A percentile compares a stretch with the other conserved stretches of the same genome.
Evolutionary conservation across 805 yeast genomes (phyloP).

Genomic region (Candida namnaoensis): DNA sequence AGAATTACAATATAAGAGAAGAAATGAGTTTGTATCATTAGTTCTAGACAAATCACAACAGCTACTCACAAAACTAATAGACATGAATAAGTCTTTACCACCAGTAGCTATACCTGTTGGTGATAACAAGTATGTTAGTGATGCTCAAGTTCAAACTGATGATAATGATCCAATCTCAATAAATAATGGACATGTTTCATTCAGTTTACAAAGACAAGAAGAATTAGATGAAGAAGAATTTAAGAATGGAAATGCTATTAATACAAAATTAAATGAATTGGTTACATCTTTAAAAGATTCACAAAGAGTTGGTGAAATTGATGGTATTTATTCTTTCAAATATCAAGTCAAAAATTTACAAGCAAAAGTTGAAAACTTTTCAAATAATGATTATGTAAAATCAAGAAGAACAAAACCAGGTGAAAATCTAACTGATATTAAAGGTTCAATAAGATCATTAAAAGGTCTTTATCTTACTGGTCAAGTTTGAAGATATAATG

Average conservation of each 20-base stretch:
- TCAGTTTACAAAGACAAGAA: not conserved
- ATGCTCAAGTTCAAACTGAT: conserved; percentile 21
- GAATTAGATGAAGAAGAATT: not conserved
- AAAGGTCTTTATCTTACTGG: conserved; percentile 34
- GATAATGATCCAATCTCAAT: conserved; percentile 6
- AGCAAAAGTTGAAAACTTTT: conserved; percentile 14
- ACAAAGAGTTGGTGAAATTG: conserved; percentile 2
- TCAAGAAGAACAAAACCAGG: conserved; percentile 13
- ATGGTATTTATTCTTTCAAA: conserved; percentile 16
- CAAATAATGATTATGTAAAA: conserved; percentile 13
- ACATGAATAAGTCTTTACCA: conserved; percentile 23
- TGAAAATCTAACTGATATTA: conserved; percentile 14
- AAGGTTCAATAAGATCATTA: conserved; percentile 23
- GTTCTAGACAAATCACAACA: conserved; percentile 21
- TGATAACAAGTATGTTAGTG: conserved; percentile 24
- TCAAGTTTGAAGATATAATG: conserved; percentile 10
- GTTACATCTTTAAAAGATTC: not conserved
- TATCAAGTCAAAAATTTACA: conserved; percentile 21
- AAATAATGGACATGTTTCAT: not conserved
- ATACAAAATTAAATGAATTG: not conserved
- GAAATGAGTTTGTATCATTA: conserved; percentile 23
- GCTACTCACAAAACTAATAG: conserved; percentile 17
- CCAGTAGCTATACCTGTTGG: conserved; percentile 33
- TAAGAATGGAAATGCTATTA: not conserved
- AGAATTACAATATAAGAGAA: conserved; percentile 27